Evolutionary conservation across 768 basidiomycete genomes (phyloP), one percentile per base, ranked within the genome.

Genomic region (Boletus vermiculosoides): DNA sequence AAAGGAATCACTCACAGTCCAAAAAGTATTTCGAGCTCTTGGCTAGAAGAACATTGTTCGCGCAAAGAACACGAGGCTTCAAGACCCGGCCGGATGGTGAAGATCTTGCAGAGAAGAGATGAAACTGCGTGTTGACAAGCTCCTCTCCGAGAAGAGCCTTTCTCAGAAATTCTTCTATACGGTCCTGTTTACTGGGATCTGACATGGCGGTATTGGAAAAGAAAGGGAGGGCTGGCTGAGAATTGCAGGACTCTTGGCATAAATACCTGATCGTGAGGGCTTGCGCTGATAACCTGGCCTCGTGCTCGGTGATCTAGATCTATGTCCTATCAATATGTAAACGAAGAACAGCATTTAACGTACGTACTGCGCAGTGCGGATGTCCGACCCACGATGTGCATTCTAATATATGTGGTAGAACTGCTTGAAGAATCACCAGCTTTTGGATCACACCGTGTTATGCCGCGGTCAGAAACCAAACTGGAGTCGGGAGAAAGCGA

Each of bases 121-220:
- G 69, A 23, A 74, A 69, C 33, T 71, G 66, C 7, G 72, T 72
- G 50, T 72, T 65, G 34, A 70, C 42, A 23, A 72, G 59, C 16
- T 59, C 58, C 18, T 73, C 65, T 15, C 64, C 64, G n/a, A 72
- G 62, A 10, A 70, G 52, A 31, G 63, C 69, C 47, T 64, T 62
- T 46, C 62, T 61, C 13, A 72, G n/a, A 33, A 70, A 57, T n/a
- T 60, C 68, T 33, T 66, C 62, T 2, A 63, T 56, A 20, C 54
- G 50, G 9, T 59, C 61, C 10, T 52, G 56, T 37, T 64, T 53
- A 4, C 22, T 18, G 16, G 52, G 47, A 44, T 58, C 51, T 6
- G 55, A 55, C 60, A 66, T 67, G 51, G 20, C n/a, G n/a, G 12
- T 28, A 11, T 13, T 30, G 18, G 18, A 16, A 28, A 30, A 10